Base-by-base conservation (phyloP, 163 green algal genomes). In the Trebouxiophyceae sp. region DNA sequence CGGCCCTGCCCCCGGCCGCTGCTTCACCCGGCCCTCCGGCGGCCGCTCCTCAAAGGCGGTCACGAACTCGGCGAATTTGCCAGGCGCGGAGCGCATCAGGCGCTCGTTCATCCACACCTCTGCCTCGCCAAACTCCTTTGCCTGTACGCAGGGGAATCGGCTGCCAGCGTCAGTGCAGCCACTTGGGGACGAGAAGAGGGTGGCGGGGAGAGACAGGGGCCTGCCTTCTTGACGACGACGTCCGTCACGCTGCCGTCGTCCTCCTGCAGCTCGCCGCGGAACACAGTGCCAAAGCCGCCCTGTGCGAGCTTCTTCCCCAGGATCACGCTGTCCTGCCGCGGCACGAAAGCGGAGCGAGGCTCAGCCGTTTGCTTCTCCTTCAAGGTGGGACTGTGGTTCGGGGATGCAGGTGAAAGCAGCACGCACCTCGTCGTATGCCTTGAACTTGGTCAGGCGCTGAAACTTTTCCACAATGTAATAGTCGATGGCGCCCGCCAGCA, bases 61-160 rank as follows among this genome's bases (percentile, higher is more conserved):
- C 31, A 95, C 74, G 74, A 95, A 96, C 54, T 86, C 63, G 1
- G 90, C 89, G 57, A 78, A 80, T 45, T 63, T 73, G 59, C 31
- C 60, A 33, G 70, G 82, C 22, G 73, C 67, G 23, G 82, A 66
- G 5, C 89, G 77, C 72, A 80, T 88, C 70, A 95, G 75, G 47
- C 90, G 85, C 78, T 97, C 90, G 60, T 96, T 96, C 90, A 97
- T 97, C 88, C 88, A 97, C 24, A 92, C 89, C 76, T 97, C 84
- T 5, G 90, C 89, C 69, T 95, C 88, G 0, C 90, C 90, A 83
- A 95, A 97, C 69, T 97, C 89, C 50, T 85, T 92, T 32, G 88
- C 88, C 80, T 88, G 70, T 20, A 62, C 2, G 31, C 59, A 65
- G n/a, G n/a, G n/a, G n/a, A n/a, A n/a, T n/a, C n/a, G n/a, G n/a